Conservation (phyloP, 176 grass and related monocot species). For the Secale cereale region DNA sequence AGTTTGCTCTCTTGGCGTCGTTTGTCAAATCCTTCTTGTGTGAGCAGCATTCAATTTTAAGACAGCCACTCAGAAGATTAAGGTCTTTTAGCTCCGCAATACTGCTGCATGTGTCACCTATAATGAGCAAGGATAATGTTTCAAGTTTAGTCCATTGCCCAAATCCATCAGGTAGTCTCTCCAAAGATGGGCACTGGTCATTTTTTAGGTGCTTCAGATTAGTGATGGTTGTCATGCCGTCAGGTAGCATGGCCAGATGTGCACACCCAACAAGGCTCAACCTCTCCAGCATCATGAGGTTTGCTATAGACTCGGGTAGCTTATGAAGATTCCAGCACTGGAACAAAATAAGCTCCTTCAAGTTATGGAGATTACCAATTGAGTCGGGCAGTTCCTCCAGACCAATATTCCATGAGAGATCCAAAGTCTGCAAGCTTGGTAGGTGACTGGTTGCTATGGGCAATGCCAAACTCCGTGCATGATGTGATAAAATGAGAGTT, state of each 20-base stretch:
- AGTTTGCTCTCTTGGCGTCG: slow-evolving; percentile 29
- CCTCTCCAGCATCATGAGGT: slow-evolving; percentile 42
- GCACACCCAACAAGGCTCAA: slow-evolving; percentile 49
- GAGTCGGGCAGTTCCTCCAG: slow-evolving; percentile 39
- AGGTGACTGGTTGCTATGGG: slow-evolving; percentile 36
- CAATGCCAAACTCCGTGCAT: slow-evolving; percentile 23
- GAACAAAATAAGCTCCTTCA: slow-evolving; percentile 50
- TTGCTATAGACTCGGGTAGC: slow-evolving; percentile 44
- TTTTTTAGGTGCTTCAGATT: slow-evolving; percentile 44
- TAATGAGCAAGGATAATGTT: slow-evolving; percentile 44
- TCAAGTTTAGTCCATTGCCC: slow-evolving; percentile 45
- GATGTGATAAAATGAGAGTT: slow-evolving; percentile 39
- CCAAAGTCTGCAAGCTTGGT: slow-evolving; percentile 39
- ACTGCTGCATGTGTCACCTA: slow-evolving; percentile 33
- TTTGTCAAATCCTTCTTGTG: slow-evolving; percentile 7
- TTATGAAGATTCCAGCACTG: slow-evolving; percentile 51
- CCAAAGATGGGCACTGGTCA: slow-evolving; percentile 30
- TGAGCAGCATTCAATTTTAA: slow-evolving; percentile 28
- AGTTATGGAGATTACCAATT: slow-evolving; percentile 42
- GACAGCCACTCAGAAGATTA: slow-evolving; percentile 31
- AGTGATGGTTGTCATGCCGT: slow-evolving; percentile 26
- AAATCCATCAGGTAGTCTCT: slow-evolving; percentile 36
- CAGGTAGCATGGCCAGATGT: slow-evolving; percentile 40
- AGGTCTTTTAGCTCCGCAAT: slow-evolving; percentile 43
- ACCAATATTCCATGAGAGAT: slow-evolving; percentile 61